Conservation (phyloP, 495 filamentous ascomycete genomes). For the Aspergillus bertholletiae region DNA sequence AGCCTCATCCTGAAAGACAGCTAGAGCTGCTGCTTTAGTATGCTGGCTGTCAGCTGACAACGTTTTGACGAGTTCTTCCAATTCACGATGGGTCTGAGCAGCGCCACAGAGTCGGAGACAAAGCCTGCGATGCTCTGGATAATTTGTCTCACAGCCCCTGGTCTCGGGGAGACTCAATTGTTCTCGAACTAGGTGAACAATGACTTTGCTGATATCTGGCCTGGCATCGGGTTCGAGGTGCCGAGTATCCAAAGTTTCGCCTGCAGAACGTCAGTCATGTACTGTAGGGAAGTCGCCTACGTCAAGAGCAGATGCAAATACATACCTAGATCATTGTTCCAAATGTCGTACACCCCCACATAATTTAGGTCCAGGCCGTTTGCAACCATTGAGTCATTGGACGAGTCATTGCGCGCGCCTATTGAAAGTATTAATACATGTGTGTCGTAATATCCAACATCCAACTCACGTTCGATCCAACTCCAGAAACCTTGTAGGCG, state of each 20-base stretch:
- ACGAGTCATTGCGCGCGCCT: slow-evolving; percentile 65
- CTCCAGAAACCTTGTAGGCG: slow-evolving; percentile 74
- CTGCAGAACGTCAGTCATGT: slow-evolving; percentile 19
- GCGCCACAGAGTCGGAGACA: slow-evolving; percentile 78
- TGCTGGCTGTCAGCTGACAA: slow-evolving; percentile 59
- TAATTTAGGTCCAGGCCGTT: slow-evolving; percentile 77
- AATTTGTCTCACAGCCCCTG: slow-evolving; percentile 55
- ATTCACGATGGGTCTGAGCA: slow-evolving; percentile 56
- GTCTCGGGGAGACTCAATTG: slow-evolving; percentile 45
- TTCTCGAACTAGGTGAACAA: slow-evolving; percentile 45
- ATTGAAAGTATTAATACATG: slow-evolving; percentile 17
- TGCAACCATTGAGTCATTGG: slow-evolving; percentile 69
- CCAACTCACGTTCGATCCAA: slow-evolving; percentile 63
- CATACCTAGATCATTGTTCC: slow-evolving; percentile 70
- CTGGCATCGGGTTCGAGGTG: slow-evolving; percentile 24
- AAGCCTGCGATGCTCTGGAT: slow-evolving; percentile 70
- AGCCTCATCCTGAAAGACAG: slow-evolving; percentile 68
- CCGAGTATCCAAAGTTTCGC: slow-evolving; percentile 30
- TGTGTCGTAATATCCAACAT: neutral
- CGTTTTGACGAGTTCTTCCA: slow-evolving; percentile 58
- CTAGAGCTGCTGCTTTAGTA: slow-evolving; percentile 77
- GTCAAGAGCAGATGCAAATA: neutral
- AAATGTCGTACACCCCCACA: slow-evolving; percentile 75
- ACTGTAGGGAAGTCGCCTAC: neutral
- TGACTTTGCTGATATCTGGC: slow-evolving; percentile 43